Base-by-base conservation (phyloP, 768 basidiomycete genomes). In the Pulveroboletus sp. region DNA sequence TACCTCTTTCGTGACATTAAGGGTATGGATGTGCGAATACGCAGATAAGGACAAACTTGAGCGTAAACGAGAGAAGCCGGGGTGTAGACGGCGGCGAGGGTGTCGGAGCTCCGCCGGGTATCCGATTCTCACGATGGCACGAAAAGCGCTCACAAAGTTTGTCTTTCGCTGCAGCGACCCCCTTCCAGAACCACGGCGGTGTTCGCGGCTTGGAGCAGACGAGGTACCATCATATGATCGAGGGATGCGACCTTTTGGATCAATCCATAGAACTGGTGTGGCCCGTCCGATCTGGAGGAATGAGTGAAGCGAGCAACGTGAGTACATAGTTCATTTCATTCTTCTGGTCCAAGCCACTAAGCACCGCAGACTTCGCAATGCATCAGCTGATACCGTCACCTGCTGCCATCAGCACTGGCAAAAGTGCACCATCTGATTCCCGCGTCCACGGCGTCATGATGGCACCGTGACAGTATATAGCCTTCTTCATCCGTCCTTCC, bases 401-500 rank as follows among this genome's bases (percentile, higher is more conserved):
- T 36, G 26, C 5, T 19, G 10, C 30, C 23, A 22, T 44, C 51
- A 48, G 51, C 19, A 29, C 30, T 43, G 39, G 31, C 34, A 44
- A 43, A 20, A 13, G 11, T 20, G 20, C 34, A 30, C 19, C 48
- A 30, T 55, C 45, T 48, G 30, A 19, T 42, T 24, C 19, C 27
- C 54, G 40, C 22, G 34, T 22, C 8, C 37, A 34, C 54, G 47
- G 54, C 43, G 45, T 32, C 36, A 29, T n/a, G 26, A 14, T 11
- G 4, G n/a, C 13, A 7, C 14, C 5, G 32, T 22, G 14, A 53
- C 54, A 54, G 59, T 54, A 55, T 2, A 13, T 12, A 5, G 5
- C 4, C 29, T 34, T 6, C 12, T n/a, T 23, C 14, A 22, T 24
- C 23, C 6, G n/a, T 23, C 26, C n/a, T 16, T 31, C 27, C 42